Evolutionary conservation across 768 basidiomycete species (phyloP), one percentile per base, ranked within the genome.

Genomic region (Rhizopogon rudus): DNA sequence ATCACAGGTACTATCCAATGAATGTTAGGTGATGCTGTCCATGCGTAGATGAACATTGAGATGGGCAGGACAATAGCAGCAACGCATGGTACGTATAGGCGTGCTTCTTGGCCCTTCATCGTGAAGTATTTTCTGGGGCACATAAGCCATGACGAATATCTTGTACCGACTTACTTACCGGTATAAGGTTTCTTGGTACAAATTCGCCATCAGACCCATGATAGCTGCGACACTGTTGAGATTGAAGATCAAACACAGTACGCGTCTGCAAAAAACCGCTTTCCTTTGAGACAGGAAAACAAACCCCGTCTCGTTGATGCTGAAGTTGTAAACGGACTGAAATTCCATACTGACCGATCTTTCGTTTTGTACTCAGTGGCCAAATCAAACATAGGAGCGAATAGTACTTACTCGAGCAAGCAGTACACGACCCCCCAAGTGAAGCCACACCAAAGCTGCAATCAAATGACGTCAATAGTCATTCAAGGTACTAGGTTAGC

Each of bases 371-470:
- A 2, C 35, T 20, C 25, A 43, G 40, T 16, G 6, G 20, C 9
- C 22, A 17, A 6, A 20, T 28, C 35, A 8, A 17, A 40, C 20
- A 16, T 45, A 56, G 6, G 10, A 29, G 14, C 8, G n/a, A 35
- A 50, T 25, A 31, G 29, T 33, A 39, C 67, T 9, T 60, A 82
- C 81, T 79, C 79, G 35, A 87, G 74, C 61, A 88, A 68, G 48
- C 80, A 81, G 62, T 81, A 91, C n/a, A 83, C 66, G 1, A 87
- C 77, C 0, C 87, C 88, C 87, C 88, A 91, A 0, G 80, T 79
- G 55, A 89, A 81, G 44, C 81, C 81, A 37, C 80, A 68, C 83
- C 82, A 84, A 7, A 84, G 59, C 82, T 86, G 65, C 6, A 1
- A n/a, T 35, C 12, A 28, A 52, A 45, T n/a, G 14, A 6, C 8